phyloP scores from a whole-genome alignment of 371 early-diverging fungal species.

The Rhizopus microsporus region DNA sequence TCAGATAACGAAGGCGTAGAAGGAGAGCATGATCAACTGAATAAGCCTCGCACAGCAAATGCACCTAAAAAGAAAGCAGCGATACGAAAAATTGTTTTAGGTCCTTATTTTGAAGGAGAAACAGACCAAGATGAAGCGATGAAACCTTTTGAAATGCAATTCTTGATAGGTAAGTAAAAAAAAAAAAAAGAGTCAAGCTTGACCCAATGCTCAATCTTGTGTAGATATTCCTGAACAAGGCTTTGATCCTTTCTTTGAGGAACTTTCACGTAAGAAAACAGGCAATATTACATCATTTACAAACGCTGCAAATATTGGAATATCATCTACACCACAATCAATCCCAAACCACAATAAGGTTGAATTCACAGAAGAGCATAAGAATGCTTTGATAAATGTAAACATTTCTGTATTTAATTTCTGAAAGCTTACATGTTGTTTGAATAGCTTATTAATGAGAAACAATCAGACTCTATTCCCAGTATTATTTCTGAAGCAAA shows the following conservation, averaged over 20 bases:
- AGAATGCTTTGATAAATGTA: constrained; percentile 37
- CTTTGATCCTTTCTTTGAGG: constrained; percentile 34
- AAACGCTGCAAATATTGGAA: not conserved
- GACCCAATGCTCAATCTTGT: not conserved
- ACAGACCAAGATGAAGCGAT: constrained; percentile 22
- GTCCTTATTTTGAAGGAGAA: constrained; percentile 53
- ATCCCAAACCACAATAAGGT: not conserved
- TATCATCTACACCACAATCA: not conserved
- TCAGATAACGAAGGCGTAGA: constrained; percentile 78
- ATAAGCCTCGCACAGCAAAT: constrained; percentile 1
- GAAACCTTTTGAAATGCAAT: constrained; percentile 28
- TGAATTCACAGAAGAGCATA: constrained; percentile 36
- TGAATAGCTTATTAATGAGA: constrained; percentile 37
- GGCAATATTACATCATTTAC: not conserved
- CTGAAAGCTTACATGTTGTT: not conserved
- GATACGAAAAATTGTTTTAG: constrained; percentile 50
- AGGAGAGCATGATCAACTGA: constrained; percentile 32
- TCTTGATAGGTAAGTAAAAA: constrained; percentile 22
- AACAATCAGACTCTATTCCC: constrained; percentile 34
- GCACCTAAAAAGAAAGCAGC: constrained; percentile 11
- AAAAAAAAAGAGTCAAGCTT: constrained; percentile 1
- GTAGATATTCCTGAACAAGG: constrained; percentile 21
- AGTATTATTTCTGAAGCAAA: constrained; percentile 27
- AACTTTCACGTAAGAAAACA: constrained; percentile 2
- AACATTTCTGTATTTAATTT: constrained; percentile 1